Evolutionary conservation across 75 land plant genomes (phyloP), one percentile per base, ranked within the genome.

Genomic region (Sequoia sempervirens): DNA sequence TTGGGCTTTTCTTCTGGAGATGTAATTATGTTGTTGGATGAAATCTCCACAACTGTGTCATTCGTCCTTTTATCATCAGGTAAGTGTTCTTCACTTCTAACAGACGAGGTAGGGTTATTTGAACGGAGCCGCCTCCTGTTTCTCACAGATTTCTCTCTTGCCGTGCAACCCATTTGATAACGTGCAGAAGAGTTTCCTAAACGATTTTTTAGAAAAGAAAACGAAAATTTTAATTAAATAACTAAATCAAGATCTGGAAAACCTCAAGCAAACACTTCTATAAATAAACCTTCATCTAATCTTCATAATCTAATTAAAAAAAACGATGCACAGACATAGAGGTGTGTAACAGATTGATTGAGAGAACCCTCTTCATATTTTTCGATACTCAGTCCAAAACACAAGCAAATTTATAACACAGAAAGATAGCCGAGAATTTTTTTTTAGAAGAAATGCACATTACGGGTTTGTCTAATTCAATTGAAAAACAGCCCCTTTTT

Each of bases 341-440:
- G 38, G 6, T 17, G 20, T 3, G 41, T 4, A 18, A 37, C 40
- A 36, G 23, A 18, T 38, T 38, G 76, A 74, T 74, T 73, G 5
- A 18, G 36, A 36, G 37, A 93, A 70, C 40, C 84, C 90, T 88
- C 43, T 38, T 7, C 15, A 74, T 52, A 52, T 15, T 14, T 18
- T 74, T 74, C 76, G 20, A 38, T 38, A 74, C 20, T 74, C 76
- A 17, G 36, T 74, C 23, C 23, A 74, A 74, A 74, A 17, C 76
- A 74, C 37, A 1, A 74, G 34, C 2, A 74, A 15, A 36, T 93
- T 14, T 14, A 36, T 20, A 74, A 36, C 38, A 7, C 43, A 74
- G 41, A 23, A 36, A 20, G 76, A 74, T 74, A 38, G 9, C 26
- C 76, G 37, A 2, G 37, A 74, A 36, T 38, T 15, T 37, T 5